phyloP scores from a whole-genome alignment of 2,329 filamentous ascomycete species.

The Fusarium oxysporum region DNA sequence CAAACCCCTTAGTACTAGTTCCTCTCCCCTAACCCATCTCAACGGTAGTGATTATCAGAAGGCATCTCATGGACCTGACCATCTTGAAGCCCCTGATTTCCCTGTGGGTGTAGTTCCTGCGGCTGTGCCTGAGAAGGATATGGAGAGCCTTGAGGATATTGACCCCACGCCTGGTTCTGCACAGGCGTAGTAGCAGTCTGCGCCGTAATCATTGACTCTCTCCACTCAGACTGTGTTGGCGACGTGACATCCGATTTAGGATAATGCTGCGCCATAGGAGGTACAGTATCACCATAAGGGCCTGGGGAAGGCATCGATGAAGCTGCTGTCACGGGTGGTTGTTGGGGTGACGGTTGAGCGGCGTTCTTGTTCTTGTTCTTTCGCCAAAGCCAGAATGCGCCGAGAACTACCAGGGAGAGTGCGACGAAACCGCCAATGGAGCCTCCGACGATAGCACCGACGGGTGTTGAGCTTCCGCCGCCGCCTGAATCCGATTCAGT shows the following conservation, averaged over 20 bases:
- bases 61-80: slow-evolving; percentile 1
- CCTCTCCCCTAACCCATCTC: neutral
- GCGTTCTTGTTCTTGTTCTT: slow-evolving; percentile 8
- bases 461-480: neutral
- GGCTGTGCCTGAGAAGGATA: neutral
- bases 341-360: neutral
- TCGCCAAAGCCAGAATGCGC: slow-evolving; percentile 12
- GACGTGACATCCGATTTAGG: slow-evolving; percentile 5
- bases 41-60: neutral
- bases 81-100: neutral
- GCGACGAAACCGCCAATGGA: slow-evolving; percentile 17
- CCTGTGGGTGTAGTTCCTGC: neutral
- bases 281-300: neutral
- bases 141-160: neutral
- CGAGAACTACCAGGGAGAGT: slow-evolving; percentile 10
- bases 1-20: fast-evolving
- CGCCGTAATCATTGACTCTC: slow-evolving; percentile 1
- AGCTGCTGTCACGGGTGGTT: neutral
- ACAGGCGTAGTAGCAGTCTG: slow-evolving; percentile 13
- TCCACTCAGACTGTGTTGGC: slow-evolving; percentile 21
- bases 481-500: neutral
- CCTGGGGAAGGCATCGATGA: neutral
- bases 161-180: slow-evolving; percentile 13
- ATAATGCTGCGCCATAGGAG: slow-evolving; percentile 11
- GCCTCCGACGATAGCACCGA: slow-evolving; percentile 30